Base-by-base conservation (phyloP, 352 stramenopile genomes). In the Globisporangium nagaii region DNA sequence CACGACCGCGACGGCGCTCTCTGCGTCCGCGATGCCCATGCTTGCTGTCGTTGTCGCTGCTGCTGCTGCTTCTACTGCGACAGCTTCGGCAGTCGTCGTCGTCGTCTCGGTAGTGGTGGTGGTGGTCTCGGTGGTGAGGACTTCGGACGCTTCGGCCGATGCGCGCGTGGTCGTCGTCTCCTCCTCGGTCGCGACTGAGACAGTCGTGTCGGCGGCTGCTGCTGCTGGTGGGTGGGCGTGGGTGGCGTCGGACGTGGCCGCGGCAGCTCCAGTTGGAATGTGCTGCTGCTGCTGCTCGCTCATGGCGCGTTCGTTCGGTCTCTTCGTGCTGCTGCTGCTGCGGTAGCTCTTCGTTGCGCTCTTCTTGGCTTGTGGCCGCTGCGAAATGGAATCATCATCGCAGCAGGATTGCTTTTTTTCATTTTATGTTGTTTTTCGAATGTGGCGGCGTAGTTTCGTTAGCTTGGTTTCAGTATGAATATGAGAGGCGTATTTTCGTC, bases 231-330 rank as follows among this genome's bases (percentile, higher is more conserved):
- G n/a, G n/a, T n/a, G n/a, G n/a, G n/a, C 12, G 31, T 22, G 30
- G 32, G 34, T 45, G 25, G 12, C 17, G 19, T 22, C 13, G 37
- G 51, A 37, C n/a, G 53, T 53, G 25, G 36, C 20, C 27, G 34
- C 27, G 54, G 31, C 54, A 15, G 53, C 31, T 59, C 53, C 31
- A 59, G 53, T 53, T 59, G 42, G 42, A 59, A 59, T 53, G n/a
- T n/a, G n/a, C n/a, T n/a, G n/a, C n/a, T n/a, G 53, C 52, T 58
- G 9, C 30, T 48, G 35, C 32, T 53, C 37, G 32, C 32, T 59
- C 24, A 48, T 45, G 24, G 50, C 41, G 28, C 24, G n/a, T 37
- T 22, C 35, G 31, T 4, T 31, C 7, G 11, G 12, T 4, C 11
- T 46, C 24, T 4, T 32, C 5, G n/a, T n/a, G n/a, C n/a, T n/a